These are phyloP conservation scores for Ajuga chamaepitys DNA, from an alignment of 257 asterid species.

Conservation along the genomic window DNA sequence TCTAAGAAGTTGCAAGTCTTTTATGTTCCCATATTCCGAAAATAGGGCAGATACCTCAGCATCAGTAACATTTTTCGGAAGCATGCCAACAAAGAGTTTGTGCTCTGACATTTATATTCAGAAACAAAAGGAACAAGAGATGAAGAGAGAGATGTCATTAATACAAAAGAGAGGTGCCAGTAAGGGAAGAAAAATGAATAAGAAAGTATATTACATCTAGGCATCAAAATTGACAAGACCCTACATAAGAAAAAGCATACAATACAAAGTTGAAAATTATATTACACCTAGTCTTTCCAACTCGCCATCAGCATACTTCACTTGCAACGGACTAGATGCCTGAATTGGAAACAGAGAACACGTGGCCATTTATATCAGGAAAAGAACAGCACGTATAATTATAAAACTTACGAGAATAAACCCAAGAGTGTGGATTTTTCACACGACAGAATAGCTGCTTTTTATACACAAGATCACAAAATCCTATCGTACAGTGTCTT, in stretches of 20 bases:
- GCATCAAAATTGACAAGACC: constrained; percentile 3
- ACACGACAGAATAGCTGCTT: not conserved
- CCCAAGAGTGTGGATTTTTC: not conserved
- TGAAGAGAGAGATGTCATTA: not conserved
- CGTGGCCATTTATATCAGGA: constrained; percentile 26
- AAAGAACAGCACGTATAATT: constrained; percentile 10
- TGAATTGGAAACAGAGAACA: constrained; percentile 43
- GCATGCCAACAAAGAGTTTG: constrained; percentile 97
- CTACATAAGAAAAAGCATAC: constrained; percentile 6
- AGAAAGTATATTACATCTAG: not conserved
- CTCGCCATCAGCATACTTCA: constrained; percentile 97
- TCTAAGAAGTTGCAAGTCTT: constrained; percentile 88
- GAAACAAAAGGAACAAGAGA: not conserved
- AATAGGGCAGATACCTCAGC: constrained; percentile 75
- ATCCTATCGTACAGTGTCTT: not conserved
- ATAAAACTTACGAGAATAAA: constrained; percentile 10
- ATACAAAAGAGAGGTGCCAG: not conserved
- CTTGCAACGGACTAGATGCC: constrained; percentile 98
- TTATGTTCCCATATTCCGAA: constrained; percentile 84
- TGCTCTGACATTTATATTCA: constrained; percentile 55
- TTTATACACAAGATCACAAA: not conserved
- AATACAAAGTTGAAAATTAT: constrained; percentile 8
- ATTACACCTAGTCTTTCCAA: constrained; percentile 83
- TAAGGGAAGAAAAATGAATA: not conserved
- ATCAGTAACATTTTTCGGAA: constrained; percentile 86